phyloP scores from a whole-genome alignment of 192 early-diverging fungal species.

The Thoreauomyces humboldtii region DNA sequence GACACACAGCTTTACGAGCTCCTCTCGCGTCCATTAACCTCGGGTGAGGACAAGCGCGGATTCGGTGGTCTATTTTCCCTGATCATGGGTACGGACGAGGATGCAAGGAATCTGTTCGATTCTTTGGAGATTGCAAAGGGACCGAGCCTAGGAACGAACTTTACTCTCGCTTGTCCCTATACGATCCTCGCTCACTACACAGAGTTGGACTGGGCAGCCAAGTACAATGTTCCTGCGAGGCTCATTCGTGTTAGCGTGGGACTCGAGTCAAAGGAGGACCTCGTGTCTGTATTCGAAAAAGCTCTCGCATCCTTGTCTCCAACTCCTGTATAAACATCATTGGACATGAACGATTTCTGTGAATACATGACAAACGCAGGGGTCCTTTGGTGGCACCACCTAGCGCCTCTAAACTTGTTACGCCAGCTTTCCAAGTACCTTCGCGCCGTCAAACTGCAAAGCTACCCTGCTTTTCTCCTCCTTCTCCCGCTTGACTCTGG shows the following conservation, averaged over 20 bases:
- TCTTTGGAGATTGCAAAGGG: conserved; percentile 80
- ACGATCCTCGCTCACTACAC: conserved; percentile 92
- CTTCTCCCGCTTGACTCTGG: too few relatives aligned
- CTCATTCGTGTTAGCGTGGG: conserved; percentile 89
- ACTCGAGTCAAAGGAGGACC: conserved; percentile 67
- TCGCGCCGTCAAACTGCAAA: too few relatives aligned
- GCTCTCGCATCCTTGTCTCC: too few relatives aligned
- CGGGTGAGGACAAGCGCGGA: conserved; percentile 33
- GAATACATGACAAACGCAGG: too few relatives aligned
- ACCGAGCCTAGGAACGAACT: conserved; percentile 94
- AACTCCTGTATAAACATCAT: too few relatives aligned
- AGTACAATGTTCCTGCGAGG: conserved; percentile 70
- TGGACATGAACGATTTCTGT: too few relatives aligned
- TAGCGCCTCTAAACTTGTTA: too few relatives aligned
- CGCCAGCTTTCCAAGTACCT: too few relatives aligned
- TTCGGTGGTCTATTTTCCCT: conserved; percentile 90
- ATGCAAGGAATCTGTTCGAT: conserved; percentile 76
- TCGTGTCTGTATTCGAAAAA: conserved; percentile 69
- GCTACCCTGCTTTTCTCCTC: too few relatives aligned
- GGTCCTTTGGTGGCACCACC: too few relatives aligned
- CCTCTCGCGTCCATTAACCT: conserved; percentile 42
- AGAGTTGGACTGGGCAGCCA: conserved; percentile 90
- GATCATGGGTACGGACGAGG: conserved; percentile 56
- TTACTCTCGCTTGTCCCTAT: conserved; percentile 91
- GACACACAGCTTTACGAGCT: conserved; percentile 61